These are phyloP conservation scores for Xylariales sp. DNA, from an alignment of 2,329 filamentous ascomycete genomes.

Conservation along the genomic window DNA sequence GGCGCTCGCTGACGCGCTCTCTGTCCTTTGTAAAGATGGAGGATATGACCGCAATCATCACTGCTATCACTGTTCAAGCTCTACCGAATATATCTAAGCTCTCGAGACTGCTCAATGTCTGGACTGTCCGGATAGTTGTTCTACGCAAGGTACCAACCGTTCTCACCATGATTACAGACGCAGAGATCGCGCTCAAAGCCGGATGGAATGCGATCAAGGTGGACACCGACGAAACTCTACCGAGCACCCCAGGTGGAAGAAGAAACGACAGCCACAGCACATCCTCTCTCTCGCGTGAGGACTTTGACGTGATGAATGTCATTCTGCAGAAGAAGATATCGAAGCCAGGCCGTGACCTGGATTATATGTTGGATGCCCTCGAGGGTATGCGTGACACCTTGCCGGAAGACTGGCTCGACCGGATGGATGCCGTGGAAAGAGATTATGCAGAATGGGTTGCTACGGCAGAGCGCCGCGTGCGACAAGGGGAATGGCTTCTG, in stretches of 20 bases:
- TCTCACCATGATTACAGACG: slow-evolving; percentile 60
- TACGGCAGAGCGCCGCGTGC: slow-evolving; percentile 69
- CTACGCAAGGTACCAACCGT: slow-evolving; percentile 69
- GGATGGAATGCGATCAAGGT: slow-evolving; percentile 66
- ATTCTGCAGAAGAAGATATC: slow-evolving; percentile 66
- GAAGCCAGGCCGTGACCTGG: slow-evolving; percentile 67
- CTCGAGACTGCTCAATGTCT: slow-evolving; percentile 67
- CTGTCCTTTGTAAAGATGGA: slow-evolving; percentile 68
- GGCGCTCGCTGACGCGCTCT: slow-evolving; percentile 32
- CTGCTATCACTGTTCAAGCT: slow-evolving; percentile 84
- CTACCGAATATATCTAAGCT: slow-evolving; percentile 77
- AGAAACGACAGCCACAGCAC: slow-evolving; percentile 12
- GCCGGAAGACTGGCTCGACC: slow-evolving; percentile 82
- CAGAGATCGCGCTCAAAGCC: slow-evolving; percentile 58
- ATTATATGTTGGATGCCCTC: slow-evolving; percentile 80
- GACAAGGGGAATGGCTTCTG: slow-evolving; percentile 56
- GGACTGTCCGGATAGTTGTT: slow-evolving; percentile 73
- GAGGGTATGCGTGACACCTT: slow-evolving; percentile 82
- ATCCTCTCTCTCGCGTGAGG: slow-evolving; percentile 33
- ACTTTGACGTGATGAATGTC: slow-evolving; percentile 54
- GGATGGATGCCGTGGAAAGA: slow-evolving; percentile 74
- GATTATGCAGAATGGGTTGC: slow-evolving; percentile 79
- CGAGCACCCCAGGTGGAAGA: slow-evolving; percentile 8
- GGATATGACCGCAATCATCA: slow-evolving; percentile 85
- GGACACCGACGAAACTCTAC: slow-evolving; percentile 20